A percentile compares a stretch with the other conserved stretches of the same genome.
These are phyloP conservation scores for Fusarium sp. DNA, from an alignment of 2,329 filamentous ascomycete species.

Conservation along the genomic window DNA sequence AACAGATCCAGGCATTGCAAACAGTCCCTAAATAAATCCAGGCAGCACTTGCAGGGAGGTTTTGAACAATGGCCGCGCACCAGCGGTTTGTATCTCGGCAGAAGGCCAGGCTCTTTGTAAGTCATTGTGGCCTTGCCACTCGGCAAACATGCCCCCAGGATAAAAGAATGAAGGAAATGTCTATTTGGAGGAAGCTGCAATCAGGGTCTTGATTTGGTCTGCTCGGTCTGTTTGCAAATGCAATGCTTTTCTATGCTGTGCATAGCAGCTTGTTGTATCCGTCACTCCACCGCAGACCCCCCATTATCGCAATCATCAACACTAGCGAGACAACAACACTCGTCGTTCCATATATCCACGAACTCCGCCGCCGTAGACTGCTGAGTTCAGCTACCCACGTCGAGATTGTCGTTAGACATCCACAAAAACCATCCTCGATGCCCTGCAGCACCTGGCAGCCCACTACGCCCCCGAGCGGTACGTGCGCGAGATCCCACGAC, in stretches of 20 bases:
- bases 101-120: no score
- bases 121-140: neutral
- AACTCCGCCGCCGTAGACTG: constrained; percentile 64
- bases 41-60: neutral
- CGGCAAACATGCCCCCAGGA: neutral
- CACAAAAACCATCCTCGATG: constrained; percentile 78
- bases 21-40: neutral
- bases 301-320: constrained; percentile 80
- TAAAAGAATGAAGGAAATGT: neutral
- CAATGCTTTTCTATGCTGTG: constrained; percentile 13
- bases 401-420: constrained; percentile 76
- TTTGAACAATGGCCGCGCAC: neutral
- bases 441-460: constrained; percentile 80
- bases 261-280: constrained; percentile 62
- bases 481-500: constrained; percentile 85
- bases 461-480: constrained; percentile 67
- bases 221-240: neutral
- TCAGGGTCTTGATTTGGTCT: neutral
- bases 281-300: constrained; percentile 79
- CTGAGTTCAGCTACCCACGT: constrained; percentile 77
- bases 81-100: neutral
- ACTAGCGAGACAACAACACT: constrained; percentile 74
- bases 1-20: neutral
- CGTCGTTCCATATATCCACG: constrained; percentile 77
- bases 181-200: neutral